phyloP scores from a whole-genome alignment of 306 rosid species.

The Dalbergia oliveri region DNA sequence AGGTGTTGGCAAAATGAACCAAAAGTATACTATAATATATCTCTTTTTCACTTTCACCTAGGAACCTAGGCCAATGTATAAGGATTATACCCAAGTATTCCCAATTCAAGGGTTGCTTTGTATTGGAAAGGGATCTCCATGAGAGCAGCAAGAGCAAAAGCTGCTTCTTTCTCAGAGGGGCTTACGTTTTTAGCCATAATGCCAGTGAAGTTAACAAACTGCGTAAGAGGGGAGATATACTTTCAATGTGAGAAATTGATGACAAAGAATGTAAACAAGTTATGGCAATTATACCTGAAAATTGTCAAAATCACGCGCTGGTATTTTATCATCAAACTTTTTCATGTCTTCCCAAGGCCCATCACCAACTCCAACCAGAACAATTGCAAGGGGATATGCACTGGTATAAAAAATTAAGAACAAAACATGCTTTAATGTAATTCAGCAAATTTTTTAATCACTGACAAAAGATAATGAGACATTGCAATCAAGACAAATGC shows the following conservation, averaged over 20 bases:
- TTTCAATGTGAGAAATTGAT: neutral
- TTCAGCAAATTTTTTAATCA: neutral
- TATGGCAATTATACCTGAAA: slow-evolving; percentile 68
- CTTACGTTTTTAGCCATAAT: slow-evolving; percentile 59
- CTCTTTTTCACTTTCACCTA: neutral
- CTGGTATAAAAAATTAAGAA: slow-evolving; percentile 52
- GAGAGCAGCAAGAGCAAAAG: slow-evolving; percentile 93
- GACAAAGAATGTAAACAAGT: neutral
- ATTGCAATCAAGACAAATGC: neutral
- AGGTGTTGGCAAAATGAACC: neutral
- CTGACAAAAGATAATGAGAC: neutral
- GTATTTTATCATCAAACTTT: slow-evolving; percentile 89
- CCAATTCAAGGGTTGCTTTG: slow-evolving; percentile 73
- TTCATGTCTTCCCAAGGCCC: slow-evolving; percentile 99
- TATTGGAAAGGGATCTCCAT: slow-evolving; percentile 96
- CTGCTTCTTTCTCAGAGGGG: slow-evolving; percentile 71
- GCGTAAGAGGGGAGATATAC: slow-evolving; percentile 25
- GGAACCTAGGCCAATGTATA: neutral
- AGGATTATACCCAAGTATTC: slow-evolving; percentile 70
- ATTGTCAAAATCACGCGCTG: slow-evolving; percentile 81
- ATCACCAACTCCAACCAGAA: slow-evolving; percentile 94
- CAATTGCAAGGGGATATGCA: slow-evolving; percentile 77
- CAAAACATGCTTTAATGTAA: slow-evolving; percentile 24
- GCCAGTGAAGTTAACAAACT: slow-evolving; percentile 88
- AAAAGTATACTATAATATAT: neutral